Base-by-base conservation (phyloP, 495 filamentous ascomycete genomes). In the Tuber melanosporum region DNA sequence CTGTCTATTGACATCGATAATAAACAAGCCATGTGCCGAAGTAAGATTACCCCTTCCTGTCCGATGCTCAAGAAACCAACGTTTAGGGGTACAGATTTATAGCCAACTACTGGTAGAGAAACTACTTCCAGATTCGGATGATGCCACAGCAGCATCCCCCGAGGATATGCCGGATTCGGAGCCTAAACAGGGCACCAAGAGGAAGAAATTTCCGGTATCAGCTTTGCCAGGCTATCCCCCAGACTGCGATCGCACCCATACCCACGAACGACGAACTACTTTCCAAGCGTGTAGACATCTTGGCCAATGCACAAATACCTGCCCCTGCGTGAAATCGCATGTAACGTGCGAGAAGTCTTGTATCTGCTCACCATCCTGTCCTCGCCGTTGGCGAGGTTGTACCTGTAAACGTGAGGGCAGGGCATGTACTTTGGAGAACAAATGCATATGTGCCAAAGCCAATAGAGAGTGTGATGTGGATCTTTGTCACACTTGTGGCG, bases 391-490 rank as follows among this genome's bases (percentile, higher is more conserved):
- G 82, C 89, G 87, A 6, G 91, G 91, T 39, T 93, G 91, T 81
- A 84, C 85, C 4, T 93, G 91, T 81, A 85, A 86, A 66, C 85
- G 85, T 2, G 82, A 83, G 1, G 85, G 86, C 39, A 88, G 87
- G 82, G 85, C 87, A 1, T 92, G 90, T 78, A 76, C 72, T 74
- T 85, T 76, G 73, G 87, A 89, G 57, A 82, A 80, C 36, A 86
- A 86, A 15, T 92, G 91, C 81, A 87, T 87, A 32, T 92, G 91
- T 79, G 83, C 86, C 32, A 83, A 85, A 74, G 85, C 90, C 70
- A 89, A 90, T 78, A 87, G 92, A 8, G 92, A 94, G 83, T 94
- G 92, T 78, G 91, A 93, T 78, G 87, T 91, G 0, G 88, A 91
- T 52, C 85, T 92, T 42, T 94, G 92, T 81, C 85, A 86, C 22